Evolutionary conservation across 345 rosid species (phyloP).

Genomic region (Psidium guajava): DNA sequence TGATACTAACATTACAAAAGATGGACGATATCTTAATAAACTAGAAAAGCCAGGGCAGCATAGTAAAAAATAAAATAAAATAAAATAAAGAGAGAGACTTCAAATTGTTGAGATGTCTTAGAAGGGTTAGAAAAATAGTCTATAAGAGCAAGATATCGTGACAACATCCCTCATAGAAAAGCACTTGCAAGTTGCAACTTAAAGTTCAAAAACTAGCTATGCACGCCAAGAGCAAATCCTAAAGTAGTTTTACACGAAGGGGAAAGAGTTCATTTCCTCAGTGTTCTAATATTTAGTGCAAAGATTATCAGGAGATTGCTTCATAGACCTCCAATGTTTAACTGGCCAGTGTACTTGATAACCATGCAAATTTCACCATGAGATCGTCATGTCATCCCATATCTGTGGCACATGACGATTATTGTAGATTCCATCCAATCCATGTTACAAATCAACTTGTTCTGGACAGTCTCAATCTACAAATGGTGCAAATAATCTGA

Average conservation of each 20-base stretch:
- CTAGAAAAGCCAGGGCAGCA: background rate
- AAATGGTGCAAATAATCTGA: background rate
- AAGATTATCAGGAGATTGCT: background rate
- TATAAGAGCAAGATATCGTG: background rate
- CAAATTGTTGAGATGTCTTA: too few species aligned
- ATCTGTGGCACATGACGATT: background rate
- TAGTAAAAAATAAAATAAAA: too few species aligned
- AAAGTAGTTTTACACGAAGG: background rate
- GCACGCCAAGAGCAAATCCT: background rate
- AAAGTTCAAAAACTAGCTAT: background rate
- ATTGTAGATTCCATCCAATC: background rate
- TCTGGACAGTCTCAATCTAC: background rate
- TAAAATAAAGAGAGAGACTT: too few species aligned
- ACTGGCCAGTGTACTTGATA: background rate
- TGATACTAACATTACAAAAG: background rate
- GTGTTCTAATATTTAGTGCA: background rate
- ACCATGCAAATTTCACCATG: background rate
- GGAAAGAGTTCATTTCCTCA: background rate
- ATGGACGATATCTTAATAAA: background rate
- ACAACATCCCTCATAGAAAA: background rate
- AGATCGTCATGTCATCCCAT: background rate
- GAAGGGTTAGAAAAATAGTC: background rate
- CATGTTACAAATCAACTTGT: background rate
- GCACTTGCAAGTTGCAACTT: background rate
- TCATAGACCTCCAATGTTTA: background rate